Percentiles rank a stretch among this genome's conserved stretches.
These are phyloP conservation scores for Jamesozyma piceae DNA, from an alignment of 805 yeast genomes.

Conservation along the genomic window DNA sequence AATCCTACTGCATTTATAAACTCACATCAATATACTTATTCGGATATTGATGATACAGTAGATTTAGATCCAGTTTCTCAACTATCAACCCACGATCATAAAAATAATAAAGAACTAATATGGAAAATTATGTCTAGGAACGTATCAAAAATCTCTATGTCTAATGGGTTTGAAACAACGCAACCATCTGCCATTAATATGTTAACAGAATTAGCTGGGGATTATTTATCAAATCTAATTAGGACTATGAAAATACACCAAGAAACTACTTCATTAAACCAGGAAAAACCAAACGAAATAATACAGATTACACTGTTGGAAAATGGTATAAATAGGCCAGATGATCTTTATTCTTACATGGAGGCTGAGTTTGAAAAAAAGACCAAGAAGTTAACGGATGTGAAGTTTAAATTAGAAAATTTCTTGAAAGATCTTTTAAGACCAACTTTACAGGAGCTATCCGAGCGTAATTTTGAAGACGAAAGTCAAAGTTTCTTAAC, in stretches of 20 bases:
- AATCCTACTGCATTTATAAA: slow-evolving; percentile 15
- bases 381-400: slow-evolving; percentile 56
- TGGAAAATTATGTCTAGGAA: slow-evolving; percentile 57
- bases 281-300: slow-evolving; percentile 33
- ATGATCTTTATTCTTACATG: slow-evolving; percentile 62
- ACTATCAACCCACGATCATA: slow-evolving; percentile 54
- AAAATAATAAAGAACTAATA: slow-evolving; percentile 49
- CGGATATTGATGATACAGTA: slow-evolving; percentile 44
- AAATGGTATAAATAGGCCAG: slow-evolving; percentile 78
- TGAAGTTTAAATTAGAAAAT: slow-evolving; percentile 53
- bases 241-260: slow-evolving; percentile 59
- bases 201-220: slow-evolving; percentile 75
- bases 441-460: slow-evolving; percentile 65
- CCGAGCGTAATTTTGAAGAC: slow-evolving; percentile 74
- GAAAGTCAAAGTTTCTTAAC: slow-evolving; percentile 88
- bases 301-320: slow-evolving; percentile 61
- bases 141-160: slow-evolving; percentile 76
- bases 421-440: slow-evolving; percentile 74
- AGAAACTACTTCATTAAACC: slow-evolving; percentile 45
- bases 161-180: slow-evolving; percentile 81
- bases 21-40: slow-evolving; percentile 26
- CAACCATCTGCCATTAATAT: slow-evolving; percentile 70
- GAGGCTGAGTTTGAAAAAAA: slow-evolving; percentile 65
- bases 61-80: slow-evolving; percentile 83
- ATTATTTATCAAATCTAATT: slow-evolving; percentile 65